phyloP scores from a whole-genome alignment of 1,284 basidiomycete genomes.

The Trichosporon asahii region DNA sequence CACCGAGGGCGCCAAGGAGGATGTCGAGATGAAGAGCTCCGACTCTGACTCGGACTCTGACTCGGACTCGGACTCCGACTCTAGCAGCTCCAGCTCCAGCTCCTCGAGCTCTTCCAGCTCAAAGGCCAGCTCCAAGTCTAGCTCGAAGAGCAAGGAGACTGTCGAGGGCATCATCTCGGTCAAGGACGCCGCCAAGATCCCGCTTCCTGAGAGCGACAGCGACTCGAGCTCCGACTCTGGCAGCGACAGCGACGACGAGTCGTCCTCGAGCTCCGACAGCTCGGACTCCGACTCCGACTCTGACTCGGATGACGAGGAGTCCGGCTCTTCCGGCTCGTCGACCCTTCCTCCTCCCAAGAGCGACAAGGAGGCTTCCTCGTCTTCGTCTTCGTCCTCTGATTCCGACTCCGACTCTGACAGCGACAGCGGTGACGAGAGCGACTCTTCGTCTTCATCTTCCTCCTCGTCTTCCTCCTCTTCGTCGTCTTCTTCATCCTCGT shows the following conservation, averaged over 20 bases:
- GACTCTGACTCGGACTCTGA: conserved; percentile 21
- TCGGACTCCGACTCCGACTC: conserved; percentile 18
- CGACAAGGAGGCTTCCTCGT: conserved; percentile 10
- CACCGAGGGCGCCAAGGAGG: conserved; percentile 14
- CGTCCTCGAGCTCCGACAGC: conserved; percentile 17
- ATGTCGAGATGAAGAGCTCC: conserved; percentile 31
- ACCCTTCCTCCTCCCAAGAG: conserved; percentile 18
- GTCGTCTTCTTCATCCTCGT: conserved; percentile 20
- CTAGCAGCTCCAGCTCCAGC: conserved; percentile 12
- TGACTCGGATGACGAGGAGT: conserved; percentile 7
- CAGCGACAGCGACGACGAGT: conserved; percentile 18
- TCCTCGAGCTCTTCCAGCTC: conserved; percentile 14
- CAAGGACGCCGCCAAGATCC: conserved; percentile 9
- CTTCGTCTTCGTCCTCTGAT: neutral
- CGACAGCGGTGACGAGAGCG: conserved; percentile 21
- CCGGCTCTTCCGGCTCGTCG: conserved; percentile 19
- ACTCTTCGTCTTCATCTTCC: conserved; percentile 26
- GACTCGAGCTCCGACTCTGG: conserved; percentile 24
- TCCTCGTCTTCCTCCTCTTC: conserved; percentile 33
- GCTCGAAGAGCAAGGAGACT: conserved; percentile 9
- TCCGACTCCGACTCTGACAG: conserved; percentile 13
- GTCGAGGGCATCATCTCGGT: conserved; percentile 14
- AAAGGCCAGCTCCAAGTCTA: conserved; percentile 13
- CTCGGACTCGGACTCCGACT: conserved; percentile 18
- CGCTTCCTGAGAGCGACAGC: conserved; percentile 15